Evolutionary conservation across 345 rosid species (phyloP).

Genomic region (Noccaea bulbosa): DNA sequence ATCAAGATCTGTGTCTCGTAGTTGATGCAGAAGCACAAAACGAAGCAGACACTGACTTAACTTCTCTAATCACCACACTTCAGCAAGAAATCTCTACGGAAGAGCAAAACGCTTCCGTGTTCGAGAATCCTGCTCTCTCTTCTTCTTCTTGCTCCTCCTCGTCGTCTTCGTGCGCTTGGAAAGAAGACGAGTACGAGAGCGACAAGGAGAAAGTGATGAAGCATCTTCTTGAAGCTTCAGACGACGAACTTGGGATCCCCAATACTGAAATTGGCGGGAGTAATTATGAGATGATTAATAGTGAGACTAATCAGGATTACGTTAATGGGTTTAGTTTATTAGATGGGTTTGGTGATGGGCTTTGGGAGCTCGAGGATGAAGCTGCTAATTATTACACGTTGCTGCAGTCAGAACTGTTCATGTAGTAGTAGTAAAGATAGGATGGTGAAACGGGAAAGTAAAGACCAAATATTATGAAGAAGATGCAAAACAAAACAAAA

Average conservation of each 20-base stretch:
- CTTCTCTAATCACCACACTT: conserved; percentile 59
- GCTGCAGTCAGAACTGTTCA: conserved; percentile 67
- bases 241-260: conserved; percentile 91
- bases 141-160: conserved; percentile 43
- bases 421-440: conserved; percentile 48
- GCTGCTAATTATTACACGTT: conserved; percentile 65
- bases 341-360: conserved; percentile 54
- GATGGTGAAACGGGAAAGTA: conserved; percentile 2
- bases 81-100: conserved; percentile 58
- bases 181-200: conserved; percentile 41
- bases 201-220: conserved; percentile 67
- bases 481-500: not conserved
- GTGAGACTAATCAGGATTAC: conserved; percentile 33
- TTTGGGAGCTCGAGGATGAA: conserved; percentile 85
- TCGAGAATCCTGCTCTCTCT: conserved; percentile 12
- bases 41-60: conserved; percentile 55
- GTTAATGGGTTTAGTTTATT: conserved; percentile 39
- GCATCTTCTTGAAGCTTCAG: conserved; percentile 83
- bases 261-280: conserved; percentile 43
- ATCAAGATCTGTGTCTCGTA: conserved; percentile 50
- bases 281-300: conserved; percentile 28
- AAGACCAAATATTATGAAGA: not conserved
- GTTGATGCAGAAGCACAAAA: conserved; percentile 59
- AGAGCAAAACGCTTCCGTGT: conserved; percentile 22
- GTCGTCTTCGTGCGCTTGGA: conserved; percentile 32